phyloP scores from a whole-genome alignment of 2,329 filamentous ascomycete genomes.

The Pezicula rhizophila region DNA sequence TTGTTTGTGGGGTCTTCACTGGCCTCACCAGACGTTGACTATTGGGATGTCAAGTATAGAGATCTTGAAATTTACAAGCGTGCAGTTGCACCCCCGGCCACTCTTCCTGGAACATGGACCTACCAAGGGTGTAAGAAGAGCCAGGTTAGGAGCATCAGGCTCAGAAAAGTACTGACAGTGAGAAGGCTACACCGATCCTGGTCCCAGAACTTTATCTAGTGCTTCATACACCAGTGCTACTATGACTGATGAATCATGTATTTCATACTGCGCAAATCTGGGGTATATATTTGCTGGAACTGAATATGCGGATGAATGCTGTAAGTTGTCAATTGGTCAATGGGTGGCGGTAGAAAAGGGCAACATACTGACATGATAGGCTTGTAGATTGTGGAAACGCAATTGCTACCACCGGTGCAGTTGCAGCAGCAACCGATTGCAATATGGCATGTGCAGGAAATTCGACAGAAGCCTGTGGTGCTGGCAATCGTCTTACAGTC shows the following conservation, averaged over 20 bases:
- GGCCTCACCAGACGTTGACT: not conserved
- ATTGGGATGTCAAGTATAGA: constrained; percentile 2
- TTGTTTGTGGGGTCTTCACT: constrained; percentile 4
- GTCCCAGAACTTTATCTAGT: constrained; percentile 14
- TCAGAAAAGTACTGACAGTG: not conserved
- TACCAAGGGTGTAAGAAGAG: constrained; percentile 18
- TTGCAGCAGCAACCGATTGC: constrained; percentile 14
- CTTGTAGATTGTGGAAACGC: constrained; percentile 15
- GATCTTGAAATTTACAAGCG: constrained; percentile 4
- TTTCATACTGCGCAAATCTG: constrained; percentile 17
- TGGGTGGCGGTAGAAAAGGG: not conserved
- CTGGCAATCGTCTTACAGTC: constrained; percentile 14
- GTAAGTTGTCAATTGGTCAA: constrained; percentile 11
- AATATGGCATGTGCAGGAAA: constrained; percentile 17
- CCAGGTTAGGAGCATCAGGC: not conserved
- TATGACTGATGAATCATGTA: constrained; percentile 23
- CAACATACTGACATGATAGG: constrained; percentile 1
- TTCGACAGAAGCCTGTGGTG: constrained; percentile 23
- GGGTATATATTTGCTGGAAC: constrained; percentile 22
- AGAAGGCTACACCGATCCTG: constrained; percentile 14
- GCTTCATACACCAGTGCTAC: constrained; percentile 11
- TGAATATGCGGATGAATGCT: constrained; percentile 23
- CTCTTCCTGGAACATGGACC: constrained; percentile 16
- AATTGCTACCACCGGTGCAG: constrained; percentile 7
- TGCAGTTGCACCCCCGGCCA: constrained; percentile 4